A percentile compares a stretch with the other conserved stretches of the same genome.
Evolutionary conservation across 2,329 filamentous ascomycete species (phyloP).

Genomic region (Pyrenophora seminiperda): DNA sequence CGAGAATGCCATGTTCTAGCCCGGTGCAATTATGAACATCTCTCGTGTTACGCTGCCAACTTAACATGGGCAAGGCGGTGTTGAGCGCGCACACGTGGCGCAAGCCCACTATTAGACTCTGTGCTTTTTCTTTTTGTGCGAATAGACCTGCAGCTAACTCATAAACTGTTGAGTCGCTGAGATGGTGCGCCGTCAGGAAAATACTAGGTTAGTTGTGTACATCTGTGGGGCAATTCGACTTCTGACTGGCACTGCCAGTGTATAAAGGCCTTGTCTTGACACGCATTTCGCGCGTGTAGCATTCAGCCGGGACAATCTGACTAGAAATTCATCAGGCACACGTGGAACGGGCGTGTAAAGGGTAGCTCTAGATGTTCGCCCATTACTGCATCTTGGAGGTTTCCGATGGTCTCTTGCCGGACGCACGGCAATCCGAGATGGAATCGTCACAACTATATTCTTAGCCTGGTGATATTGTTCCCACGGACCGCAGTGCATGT

Average conservation of each 20-base stretch:
- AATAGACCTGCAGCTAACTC: background rate
- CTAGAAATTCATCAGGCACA: background rate
- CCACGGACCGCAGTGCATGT: too few relatives aligned
- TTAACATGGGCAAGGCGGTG: background rate
- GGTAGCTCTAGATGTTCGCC: background rate
- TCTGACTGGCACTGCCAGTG: background rate
- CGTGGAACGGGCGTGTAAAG: background rate
- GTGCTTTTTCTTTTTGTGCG: background rate
- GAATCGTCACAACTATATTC: too few relatives aligned
- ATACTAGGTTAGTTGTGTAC: background rate
- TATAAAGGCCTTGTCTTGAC: background rate
- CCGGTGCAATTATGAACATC: background rate
- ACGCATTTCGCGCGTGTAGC: constrained; percentile 9
- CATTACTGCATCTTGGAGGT: background rate
- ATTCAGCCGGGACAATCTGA: constrained; percentile 31
- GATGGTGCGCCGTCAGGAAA: too few relatives aligned
- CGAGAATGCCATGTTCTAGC: background rate
- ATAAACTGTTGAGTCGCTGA: too few relatives aligned
- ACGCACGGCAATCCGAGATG: too few relatives aligned
- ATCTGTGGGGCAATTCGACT: background rate
- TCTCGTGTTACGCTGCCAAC: background rate
- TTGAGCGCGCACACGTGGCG: background rate
- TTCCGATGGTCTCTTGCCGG: too few relatives aligned
- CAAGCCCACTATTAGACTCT: background rate
- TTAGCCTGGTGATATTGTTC: too few relatives aligned